These are phyloP conservation scores for Gossypium schwendimanii DNA, from an alignment of 441 rosid genomes.

Conservation along the genomic window DNA sequence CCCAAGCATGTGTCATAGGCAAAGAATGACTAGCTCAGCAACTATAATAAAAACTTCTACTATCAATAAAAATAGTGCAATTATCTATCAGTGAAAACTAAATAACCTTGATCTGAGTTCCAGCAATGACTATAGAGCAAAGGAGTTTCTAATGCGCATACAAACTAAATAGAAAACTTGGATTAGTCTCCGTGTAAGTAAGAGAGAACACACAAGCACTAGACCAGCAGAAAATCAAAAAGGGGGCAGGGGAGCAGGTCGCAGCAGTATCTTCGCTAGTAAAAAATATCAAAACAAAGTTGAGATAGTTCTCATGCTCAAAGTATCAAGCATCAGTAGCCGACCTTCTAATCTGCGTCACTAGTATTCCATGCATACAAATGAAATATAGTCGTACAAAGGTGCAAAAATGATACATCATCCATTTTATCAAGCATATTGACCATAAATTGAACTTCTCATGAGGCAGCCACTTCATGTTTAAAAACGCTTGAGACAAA, in stretches of 20 bases:
- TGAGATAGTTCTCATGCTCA: not conserved
- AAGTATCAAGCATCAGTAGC: not conserved
- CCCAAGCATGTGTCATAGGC: not conserved
- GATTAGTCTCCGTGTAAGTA: not conserved
- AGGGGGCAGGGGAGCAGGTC: not conserved
- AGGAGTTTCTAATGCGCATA: not conserved
- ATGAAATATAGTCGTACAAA: not conserved
- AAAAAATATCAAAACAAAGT: not conserved
- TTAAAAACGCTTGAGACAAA: not conserved
- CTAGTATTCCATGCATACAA: not conserved
- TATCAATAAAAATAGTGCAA: not conserved
- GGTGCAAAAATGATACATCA: constrained; percentile 3
- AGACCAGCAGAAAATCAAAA: not conserved
- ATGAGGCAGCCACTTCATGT: not conserved
- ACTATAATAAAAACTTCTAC: not conserved
- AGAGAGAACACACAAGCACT: no score
- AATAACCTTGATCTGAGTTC: not conserved
- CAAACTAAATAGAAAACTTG: not conserved
- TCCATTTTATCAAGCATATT: not conserved
- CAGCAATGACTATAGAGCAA: not conserved
- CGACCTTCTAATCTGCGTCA: not conserved
- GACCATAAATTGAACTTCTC: not conserved
- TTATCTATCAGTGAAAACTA: not conserved
- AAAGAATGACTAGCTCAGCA: not conserved
- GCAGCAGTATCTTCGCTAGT: not conserved